Evolutionary conservation across 257 asterid species (phyloP).

Genomic region (Schizonepeta tenuifolia): DNA sequence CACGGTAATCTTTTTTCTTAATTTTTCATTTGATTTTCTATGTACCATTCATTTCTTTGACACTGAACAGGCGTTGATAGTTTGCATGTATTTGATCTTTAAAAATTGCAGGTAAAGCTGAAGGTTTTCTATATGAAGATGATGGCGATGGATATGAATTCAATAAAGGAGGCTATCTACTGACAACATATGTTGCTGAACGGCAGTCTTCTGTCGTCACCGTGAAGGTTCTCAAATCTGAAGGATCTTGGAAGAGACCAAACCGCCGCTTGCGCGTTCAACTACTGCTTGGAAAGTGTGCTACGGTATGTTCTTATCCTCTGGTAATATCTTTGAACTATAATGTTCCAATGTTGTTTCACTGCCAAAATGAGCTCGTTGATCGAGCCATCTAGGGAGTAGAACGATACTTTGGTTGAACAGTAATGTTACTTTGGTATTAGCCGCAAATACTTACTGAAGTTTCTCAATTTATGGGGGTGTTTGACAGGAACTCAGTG

Average conservation of each 20-base stretch:
- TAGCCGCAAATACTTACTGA: not conserved
- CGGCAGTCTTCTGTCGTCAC: constrained; percentile 62
- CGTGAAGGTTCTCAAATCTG: constrained; percentile 61
- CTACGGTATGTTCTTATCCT: constrained; percentile 52
- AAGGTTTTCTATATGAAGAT: constrained; percentile 84
- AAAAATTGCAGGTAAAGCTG: constrained; percentile 73
- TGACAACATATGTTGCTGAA: constrained; percentile 83
- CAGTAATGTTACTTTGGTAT: too few species aligned
- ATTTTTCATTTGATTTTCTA: too few species aligned
- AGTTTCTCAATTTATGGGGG: constrained; percentile 8
- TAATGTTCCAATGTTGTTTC: not conserved
- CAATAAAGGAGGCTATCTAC: constrained; percentile 58
- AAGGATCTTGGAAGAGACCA: constrained; percentile 82
- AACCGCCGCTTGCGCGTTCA: constrained; percentile 72
- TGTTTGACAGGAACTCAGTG: constrained; percentile 75
- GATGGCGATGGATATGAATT: constrained; percentile 93
- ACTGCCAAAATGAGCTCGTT: constrained; percentile 3
- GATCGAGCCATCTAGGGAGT: not conserved
- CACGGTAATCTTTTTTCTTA: constrained; percentile 54
- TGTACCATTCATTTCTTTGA: not conserved
- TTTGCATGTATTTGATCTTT: constrained; percentile 8
- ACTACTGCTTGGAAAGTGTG: constrained; percentile 69
- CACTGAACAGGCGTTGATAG: not conserved
- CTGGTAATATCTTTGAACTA: constrained; percentile 49
- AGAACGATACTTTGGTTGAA: too few species aligned